Evolutionary conservation across 768 basidiomycete genomes (phyloP).

Genomic region (Xerocomellus intermedius): DNA sequence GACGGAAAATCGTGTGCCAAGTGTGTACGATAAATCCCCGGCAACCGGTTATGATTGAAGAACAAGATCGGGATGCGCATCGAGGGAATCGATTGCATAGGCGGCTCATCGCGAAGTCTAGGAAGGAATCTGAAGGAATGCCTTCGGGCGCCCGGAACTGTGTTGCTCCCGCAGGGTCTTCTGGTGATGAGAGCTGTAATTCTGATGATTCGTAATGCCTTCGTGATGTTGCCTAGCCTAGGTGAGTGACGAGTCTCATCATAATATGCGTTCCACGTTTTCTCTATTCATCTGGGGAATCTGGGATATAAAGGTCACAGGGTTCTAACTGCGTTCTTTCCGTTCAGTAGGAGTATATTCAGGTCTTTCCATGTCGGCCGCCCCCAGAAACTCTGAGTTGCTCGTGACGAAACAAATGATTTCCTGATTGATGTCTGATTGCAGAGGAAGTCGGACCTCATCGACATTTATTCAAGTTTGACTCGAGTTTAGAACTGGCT

Average conservation of each 20-base stretch:
- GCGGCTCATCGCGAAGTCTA: slow-evolving; percentile 39
- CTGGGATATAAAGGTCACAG: neutral
- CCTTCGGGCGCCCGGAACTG: neutral
- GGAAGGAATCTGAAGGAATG: slow-evolving; percentile 6
- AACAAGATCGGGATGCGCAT: slow-evolving; percentile 55
- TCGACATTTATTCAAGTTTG: neutral
- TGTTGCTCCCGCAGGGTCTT: neutral
- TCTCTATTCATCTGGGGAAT: neutral
- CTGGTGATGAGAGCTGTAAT: neutral
- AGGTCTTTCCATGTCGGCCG: neutral
- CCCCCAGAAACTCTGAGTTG: too few relatives aligned
- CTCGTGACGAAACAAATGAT: slow-evolving; percentile 6
- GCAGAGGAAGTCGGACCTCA: neutral
- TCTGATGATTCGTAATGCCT: slow-evolving; percentile 2
- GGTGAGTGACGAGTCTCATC: slow-evolving; percentile 11
- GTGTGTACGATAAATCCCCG: slow-evolving; percentile 57
- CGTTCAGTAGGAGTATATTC: neutral
- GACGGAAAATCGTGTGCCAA: slow-evolving; percentile 57
- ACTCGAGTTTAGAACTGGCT: neutral
- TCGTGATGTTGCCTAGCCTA: slow-evolving; percentile 5
- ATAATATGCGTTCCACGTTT: neutral
- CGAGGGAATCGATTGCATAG: slow-evolving; percentile 54
- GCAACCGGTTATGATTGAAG: slow-evolving; percentile 65
- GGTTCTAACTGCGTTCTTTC: neutral
- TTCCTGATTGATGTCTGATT: slow-evolving; percentile 7